phyloP scores from a whole-genome alignment of 2,329 filamentous ascomycete genomes.

The Fusarium sp. region DNA sequence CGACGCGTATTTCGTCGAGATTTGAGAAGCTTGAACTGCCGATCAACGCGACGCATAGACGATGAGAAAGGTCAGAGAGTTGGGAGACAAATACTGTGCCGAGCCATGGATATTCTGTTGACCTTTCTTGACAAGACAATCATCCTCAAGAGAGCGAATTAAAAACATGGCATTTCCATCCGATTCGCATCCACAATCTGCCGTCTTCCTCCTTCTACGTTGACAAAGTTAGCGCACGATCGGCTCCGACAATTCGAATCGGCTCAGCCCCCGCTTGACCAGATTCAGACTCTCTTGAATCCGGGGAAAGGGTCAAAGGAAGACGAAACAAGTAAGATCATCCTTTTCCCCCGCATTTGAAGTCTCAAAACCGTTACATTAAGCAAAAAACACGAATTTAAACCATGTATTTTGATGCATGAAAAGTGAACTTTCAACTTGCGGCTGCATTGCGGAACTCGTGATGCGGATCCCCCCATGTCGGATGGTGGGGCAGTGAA shows the following conservation, averaged over 20 bases:
- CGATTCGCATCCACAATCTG: neutral
- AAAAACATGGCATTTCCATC: neutral
- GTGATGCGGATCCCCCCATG: neutral
- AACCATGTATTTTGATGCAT: neutral
- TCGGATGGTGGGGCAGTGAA: constrained; percentile 21
- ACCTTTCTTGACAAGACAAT: neutral
- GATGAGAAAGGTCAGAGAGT: no score
- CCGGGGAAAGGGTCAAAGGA: constrained; percentile 13
- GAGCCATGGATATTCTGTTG: no score
- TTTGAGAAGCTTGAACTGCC: neutral
- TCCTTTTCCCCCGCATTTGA: constrained; percentile 16
- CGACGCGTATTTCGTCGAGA: neutral
- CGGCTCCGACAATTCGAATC: constrained; percentile 8
- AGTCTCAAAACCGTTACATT: neutral
- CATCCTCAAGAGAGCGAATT: neutral
- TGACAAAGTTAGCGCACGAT: neutral
- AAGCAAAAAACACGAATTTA: neutral
- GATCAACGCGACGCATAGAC: neutral
- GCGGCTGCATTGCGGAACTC: constrained; percentile 12
- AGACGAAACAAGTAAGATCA: constrained; percentile 9
- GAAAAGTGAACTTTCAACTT: neutral
- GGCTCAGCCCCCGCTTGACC: constrained; percentile 19
- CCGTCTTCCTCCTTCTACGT: neutral
- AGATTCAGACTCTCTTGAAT: neutral
- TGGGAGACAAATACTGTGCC: neutral